A percentile compares a stretch with the other conserved stretches of the same genome.
Conservation (phyloP, 768 basidiomycete species). For the Leccinum fibrillosum region DNA sequence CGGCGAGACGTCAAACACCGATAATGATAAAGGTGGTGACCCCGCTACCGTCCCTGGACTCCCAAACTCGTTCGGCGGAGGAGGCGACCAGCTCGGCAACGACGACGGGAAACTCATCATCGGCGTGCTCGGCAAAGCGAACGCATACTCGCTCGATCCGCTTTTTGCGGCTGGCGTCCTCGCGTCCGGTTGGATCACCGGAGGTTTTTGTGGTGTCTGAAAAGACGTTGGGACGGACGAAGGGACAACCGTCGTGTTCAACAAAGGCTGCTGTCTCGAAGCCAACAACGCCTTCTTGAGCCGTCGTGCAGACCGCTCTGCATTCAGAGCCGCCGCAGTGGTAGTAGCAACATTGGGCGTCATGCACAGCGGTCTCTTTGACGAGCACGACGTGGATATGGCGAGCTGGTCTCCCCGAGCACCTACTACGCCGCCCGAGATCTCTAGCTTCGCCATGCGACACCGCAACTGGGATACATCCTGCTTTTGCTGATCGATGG, state of each 20-base stretch:
- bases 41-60: not conserved
- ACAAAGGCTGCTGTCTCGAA: conserved; percentile 58
- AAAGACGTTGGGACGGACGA: conserved; percentile 22
- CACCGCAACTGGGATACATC: conserved; percentile 50
- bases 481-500: conserved; percentile 57
- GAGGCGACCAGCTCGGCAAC: conserved; percentile 23
- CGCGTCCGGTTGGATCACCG: conserved; percentile 3
- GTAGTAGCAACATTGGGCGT: conserved; percentile 68
- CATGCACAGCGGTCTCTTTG: conserved; percentile 40
- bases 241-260: conserved; percentile 52
- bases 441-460: conserved; percentile 52
- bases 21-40: not conserved
- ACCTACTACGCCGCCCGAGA: conserved; percentile 24
- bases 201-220: conserved; percentile 28
- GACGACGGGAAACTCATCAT: conserved; percentile 24
- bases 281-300: conserved; percentile 66
- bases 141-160: not conserved
- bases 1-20: conserved; percentile 13
- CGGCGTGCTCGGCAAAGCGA: conserved; percentile 17
- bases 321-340: conserved; percentile 79
- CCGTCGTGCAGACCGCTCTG: conserved; percentile 68
- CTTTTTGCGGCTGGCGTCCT: conserved; percentile 1
- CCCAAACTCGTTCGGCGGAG: conserved; percentile 15
- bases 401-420: conserved; percentile 45
- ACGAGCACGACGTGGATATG: conserved; percentile 34